These are phyloP conservation scores for Apostasia ramifera DNA, from an alignment of 106 monocot genomes.

Conservation along the genomic window DNA sequence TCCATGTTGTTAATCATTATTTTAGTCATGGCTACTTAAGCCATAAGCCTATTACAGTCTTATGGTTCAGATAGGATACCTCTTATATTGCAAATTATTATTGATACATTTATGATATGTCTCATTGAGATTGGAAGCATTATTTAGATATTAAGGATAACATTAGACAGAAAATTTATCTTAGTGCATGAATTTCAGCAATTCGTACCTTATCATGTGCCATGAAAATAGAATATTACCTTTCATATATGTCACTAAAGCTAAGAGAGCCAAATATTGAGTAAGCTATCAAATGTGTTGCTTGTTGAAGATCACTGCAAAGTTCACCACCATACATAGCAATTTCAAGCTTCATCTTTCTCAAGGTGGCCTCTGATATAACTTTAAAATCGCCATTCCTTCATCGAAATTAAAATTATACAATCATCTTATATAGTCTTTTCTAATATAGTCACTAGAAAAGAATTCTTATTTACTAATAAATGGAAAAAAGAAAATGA, in stretches of 20 bases:
- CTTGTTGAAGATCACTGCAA: slow-evolving; percentile 31
- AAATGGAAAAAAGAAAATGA: slow-evolving; percentile 3
- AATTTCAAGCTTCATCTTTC: slow-evolving; percentile 72
- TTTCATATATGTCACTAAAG: slow-evolving; percentile 59
- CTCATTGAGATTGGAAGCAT: too few species aligned
- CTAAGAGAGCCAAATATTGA: slow-evolving; percentile 24
- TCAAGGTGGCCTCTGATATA: slow-evolving; percentile 61
- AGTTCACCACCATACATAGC: slow-evolving; percentile 71
- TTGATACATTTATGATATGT: too few species aligned
- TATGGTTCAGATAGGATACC: too few species aligned
- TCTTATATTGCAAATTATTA: too few species aligned
- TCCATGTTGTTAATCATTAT: too few species aligned
- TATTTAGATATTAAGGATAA: too few species aligned
- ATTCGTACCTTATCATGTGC: neutral
- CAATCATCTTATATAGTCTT: neutral
- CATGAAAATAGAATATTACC: slow-evolving; percentile 19
- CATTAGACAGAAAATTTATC: too few species aligned
- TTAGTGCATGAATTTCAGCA: neutral
- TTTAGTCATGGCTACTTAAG: too few species aligned
- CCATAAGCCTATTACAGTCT: too few species aligned
- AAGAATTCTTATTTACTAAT: too few species aligned
- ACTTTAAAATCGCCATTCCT: slow-evolving; percentile 55
- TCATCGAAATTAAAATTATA: slow-evolving; percentile 12
- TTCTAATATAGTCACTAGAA: neutral
- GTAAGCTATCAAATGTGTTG: slow-evolving; percentile 70